phyloP scores from a whole-genome alignment of 1,139 yeast genomes.

The Hansenula sp. region DNA sequence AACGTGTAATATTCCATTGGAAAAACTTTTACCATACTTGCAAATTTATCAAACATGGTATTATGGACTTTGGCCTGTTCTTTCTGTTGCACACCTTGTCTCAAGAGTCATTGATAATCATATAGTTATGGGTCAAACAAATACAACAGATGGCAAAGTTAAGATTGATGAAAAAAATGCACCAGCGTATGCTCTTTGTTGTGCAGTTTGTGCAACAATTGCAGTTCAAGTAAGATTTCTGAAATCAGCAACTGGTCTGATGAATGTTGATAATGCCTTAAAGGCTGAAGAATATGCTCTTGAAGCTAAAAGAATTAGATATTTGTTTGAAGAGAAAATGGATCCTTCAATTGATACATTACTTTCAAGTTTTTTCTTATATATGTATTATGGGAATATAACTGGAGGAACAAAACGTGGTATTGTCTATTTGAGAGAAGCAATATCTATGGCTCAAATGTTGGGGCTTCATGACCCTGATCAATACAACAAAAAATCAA shows the following conservation, averaged over 20 bases:
- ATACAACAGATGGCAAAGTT: background rate
- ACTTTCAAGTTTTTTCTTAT: constrained; percentile 17
- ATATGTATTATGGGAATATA: constrained; percentile 17
- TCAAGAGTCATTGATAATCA: constrained; percentile 7
- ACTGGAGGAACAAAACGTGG: constrained; percentile 13
- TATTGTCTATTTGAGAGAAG: constrained; percentile 17
- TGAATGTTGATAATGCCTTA: constrained; percentile 15
- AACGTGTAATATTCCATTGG: constrained; percentile 4
- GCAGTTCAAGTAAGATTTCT: constrained; percentile 18
- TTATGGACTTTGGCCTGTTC: constrained; percentile 22
- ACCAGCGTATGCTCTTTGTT: constrained; percentile 15
- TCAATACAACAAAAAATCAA: constrained; percentile 7
- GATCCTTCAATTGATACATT: constrained; percentile 12
- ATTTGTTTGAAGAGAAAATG: constrained; percentile 13
- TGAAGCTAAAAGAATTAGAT: constrained; percentile 17
- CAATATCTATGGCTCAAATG: constrained; percentile 18
- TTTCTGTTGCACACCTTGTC: constrained; percentile 13
- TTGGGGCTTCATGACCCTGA: constrained; percentile 16
- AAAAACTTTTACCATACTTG: constrained; percentile 17
- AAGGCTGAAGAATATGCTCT: constrained; percentile 15
- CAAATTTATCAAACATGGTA: constrained; percentile 22
- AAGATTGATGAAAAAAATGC: constrained; percentile 8
- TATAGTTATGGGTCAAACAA: background rate
- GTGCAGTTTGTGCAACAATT: constrained; percentile 20
- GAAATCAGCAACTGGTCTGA: constrained; percentile 13